Base-by-base conservation (phyloP, 257 asterid species). In the Nicotiana tomentosiformis region DNA sequence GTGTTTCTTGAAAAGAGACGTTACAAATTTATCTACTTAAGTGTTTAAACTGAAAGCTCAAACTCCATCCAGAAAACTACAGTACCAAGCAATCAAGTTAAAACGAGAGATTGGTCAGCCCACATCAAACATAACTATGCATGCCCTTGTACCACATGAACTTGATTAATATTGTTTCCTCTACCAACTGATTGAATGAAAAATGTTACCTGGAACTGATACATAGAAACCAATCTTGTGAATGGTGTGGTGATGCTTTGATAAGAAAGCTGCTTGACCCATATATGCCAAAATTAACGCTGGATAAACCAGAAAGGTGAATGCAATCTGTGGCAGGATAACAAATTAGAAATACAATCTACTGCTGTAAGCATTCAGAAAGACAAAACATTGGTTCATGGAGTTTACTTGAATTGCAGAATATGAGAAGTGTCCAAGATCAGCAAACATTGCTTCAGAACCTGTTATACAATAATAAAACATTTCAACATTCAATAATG, bases 381-480 rank as follows among this genome's bases (percentile, higher is more conserved):
- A 57, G 18, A 70, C 66, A 60, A 56, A 78, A 61, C 18, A 11
- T 74, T 39, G 32, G 74, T 77, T 55, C 9, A 15, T 49, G 15
- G 51, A 79, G 69, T 76, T 77, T 80, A 95, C 99, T 94, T 94
- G 98, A 88, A 95, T 95, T 79, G 99, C 99, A 82, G 92, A 84
- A 82, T 95, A 86, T 17, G 98, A 94, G 86, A 95, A 95, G 86
- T 95, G 99, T 83, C 99, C 99, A 33, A 95, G 98, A 87, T 95
- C 98, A 10, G 99, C 99, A 88, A 95, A 95, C 99, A 95, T 95
- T 76, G 99, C 99, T 88, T 95, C 99, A 3, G 98, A 94, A 53
- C 99, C 99, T 95, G 96, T 85, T 85, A 76, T 29, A 74, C 1
- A 3, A 61, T 76, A 76, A 76, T 51, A 76, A 16, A 51, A 76